Percentiles rank a stretch among this genome's conserved stretches.
Evolutionary conservation across 371 early-diverging fungal genomes (phyloP).

Genomic region (Mucor mucedo): DNA sequence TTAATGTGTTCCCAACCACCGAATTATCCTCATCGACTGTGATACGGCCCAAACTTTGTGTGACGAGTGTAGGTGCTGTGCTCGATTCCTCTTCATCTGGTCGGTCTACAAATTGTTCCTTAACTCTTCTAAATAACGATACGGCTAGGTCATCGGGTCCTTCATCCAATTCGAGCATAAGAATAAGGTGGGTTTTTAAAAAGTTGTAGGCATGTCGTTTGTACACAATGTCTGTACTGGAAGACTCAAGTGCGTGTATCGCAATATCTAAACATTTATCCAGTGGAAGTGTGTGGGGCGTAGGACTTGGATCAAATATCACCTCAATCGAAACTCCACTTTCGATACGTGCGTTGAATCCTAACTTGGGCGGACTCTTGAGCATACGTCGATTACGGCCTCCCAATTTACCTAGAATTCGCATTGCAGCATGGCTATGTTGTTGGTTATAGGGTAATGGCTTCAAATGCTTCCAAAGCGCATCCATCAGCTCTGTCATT

Average conservation of each 20-base stretch:
- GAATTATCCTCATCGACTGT: constrained; percentile 39
- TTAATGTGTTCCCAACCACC: constrained; percentile 39
- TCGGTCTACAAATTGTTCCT: constrained; percentile 32
- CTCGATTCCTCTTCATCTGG: neutral
- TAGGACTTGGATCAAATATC: constrained; percentile 62
- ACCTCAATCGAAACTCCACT: constrained; percentile 70
- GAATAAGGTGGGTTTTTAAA: constrained; percentile 68
- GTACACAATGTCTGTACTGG: constrained; percentile 55
- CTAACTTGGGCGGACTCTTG: constrained; percentile 68
- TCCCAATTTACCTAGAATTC: constrained; percentile 97
- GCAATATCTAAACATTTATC: constrained; percentile 62
- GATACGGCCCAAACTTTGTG: constrained; percentile 16
- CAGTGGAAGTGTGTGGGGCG: constrained; percentile 58
- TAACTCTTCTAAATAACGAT: constrained; percentile 47
- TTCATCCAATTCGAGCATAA: constrained; percentile 75
- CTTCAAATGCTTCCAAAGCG: constrained; percentile 89
- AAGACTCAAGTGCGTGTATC: constrained; percentile 61
- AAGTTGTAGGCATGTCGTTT: constrained; percentile 76
- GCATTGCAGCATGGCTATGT: constrained; percentile 87
- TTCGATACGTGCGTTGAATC: constrained; percentile 54
- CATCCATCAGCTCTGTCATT: constrained; percentile 90
- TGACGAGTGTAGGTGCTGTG: neutral
- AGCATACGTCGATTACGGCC: constrained; percentile 86
- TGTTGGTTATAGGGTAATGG: constrained; percentile 83
- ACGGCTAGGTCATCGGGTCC: constrained; percentile 57